A percentile compares a stretch with the other conserved stretches of the same genome.
phyloP scores from a whole-genome alignment of 148 eudicot species.

The Rhododendron mucronatum region DNA sequence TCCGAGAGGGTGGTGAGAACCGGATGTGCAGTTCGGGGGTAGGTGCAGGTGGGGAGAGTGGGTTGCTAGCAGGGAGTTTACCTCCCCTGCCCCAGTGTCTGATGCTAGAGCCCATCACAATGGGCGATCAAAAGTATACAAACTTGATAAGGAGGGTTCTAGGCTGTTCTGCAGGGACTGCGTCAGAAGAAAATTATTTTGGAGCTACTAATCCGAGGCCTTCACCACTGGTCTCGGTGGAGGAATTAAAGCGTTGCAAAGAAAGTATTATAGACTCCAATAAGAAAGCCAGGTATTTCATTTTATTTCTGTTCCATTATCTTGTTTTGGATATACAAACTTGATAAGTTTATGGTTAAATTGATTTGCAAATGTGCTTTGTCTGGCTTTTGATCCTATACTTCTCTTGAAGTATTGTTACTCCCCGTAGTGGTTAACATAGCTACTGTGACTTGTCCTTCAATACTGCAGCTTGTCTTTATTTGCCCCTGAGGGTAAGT shows the following conservation, averaged over 20 bases:
- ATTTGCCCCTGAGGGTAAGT: not conserved
- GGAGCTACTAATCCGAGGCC: constrained; percentile 31
- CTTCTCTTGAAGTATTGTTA: not conserved
- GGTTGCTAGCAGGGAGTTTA: not conserved
- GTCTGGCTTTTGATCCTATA: not conserved
- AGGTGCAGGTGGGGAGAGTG: not conserved
- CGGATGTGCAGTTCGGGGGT: constrained; percentile 5
- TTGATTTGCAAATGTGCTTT: not conserved
- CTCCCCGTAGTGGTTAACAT: not conserved
- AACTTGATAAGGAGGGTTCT: constrained; percentile 32
- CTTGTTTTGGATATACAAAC: not conserved
- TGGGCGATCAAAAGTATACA: constrained; percentile 27
- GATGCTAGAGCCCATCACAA: constrained; percentile 30
- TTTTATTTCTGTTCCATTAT: constrained; percentile 10
- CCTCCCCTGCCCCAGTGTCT: constrained; percentile 35
- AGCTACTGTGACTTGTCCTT: not conserved
- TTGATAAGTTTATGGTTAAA: not conserved
- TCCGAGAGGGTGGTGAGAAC: not conserved
- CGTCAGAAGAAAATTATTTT: constrained; percentile 32
- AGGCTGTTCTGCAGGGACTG: constrained; percentile 29
- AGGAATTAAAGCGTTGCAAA: constrained; percentile 39
- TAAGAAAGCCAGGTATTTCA: constrained; percentile 34
- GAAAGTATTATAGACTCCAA: constrained; percentile 35
- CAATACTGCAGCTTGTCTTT: not conserved
- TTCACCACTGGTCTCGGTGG: constrained; percentile 27